Percentiles rank a stretch among this genome's conserved stretches.
Evolutionary conservation across 2,329 filamentous ascomycete species (phyloP).

Genomic region (Penicillium sumatraense): DNA sequence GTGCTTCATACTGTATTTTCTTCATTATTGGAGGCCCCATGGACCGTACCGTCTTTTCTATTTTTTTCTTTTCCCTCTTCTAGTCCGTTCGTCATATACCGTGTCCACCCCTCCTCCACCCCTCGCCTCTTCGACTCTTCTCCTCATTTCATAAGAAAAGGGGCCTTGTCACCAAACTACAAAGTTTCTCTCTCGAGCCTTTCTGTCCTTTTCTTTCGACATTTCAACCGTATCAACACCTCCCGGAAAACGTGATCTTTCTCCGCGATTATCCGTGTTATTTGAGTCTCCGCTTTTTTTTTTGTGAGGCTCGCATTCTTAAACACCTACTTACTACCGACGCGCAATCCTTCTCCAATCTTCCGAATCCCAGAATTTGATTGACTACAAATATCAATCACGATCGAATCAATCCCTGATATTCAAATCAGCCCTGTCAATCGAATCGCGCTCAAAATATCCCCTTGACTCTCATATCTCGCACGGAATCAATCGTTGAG

Average conservation of each 20-base stretch:
- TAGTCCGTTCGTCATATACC: conserved; percentile 26
- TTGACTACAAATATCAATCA: background rate
- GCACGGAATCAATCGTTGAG: background rate
- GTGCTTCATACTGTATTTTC: conserved; percentile 13
- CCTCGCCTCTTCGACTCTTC: conserved; percentile 24
- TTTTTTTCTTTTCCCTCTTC: conserved; percentile 24
- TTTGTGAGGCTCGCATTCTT: conserved; percentile 14
- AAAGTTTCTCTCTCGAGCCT: background rate
- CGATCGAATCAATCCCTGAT: background rate
- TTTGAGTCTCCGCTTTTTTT: conserved; percentile 17
- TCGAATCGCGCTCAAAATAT: background rate
- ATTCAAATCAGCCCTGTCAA: no score
- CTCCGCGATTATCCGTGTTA: conserved; percentile 14
- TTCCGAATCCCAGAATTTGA: background rate
- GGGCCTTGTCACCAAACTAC: conserved; percentile 6
- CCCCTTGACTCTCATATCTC: background rate
- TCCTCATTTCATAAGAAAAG: conserved; percentile 13
- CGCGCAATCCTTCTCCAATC: background rate
- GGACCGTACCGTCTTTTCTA: conserved; percentile 24
- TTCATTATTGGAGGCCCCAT: conserved; percentile 28
- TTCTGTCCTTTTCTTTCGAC: conserved; percentile 17
- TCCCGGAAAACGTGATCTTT: background rate
- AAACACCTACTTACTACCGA: background rate
- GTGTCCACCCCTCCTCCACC: conserved; percentile 24
- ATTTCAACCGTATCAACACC: background rate